These are phyloP conservation scores for Aquilaria yunnanensis DNA, from an alignment of 345 rosid species.

Conservation along the genomic window DNA sequence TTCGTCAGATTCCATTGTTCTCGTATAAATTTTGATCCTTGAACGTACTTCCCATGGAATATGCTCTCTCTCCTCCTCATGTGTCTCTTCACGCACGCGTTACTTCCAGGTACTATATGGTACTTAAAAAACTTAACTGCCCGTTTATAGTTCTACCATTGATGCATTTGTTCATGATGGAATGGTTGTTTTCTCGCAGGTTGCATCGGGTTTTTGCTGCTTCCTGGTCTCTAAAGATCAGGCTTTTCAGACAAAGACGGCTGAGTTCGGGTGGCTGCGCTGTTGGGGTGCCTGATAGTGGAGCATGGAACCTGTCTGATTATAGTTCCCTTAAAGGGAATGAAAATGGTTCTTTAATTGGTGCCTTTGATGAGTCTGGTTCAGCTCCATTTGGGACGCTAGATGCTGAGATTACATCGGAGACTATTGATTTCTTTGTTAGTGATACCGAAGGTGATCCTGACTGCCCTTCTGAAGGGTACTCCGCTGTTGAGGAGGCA, in stretches of 20 bases:
- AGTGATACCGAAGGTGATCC: constrained; percentile 95
- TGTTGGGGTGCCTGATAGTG: constrained; percentile 25
- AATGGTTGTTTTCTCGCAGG: constrained; percentile 24
- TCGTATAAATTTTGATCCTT: not conserved
- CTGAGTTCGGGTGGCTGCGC: constrained; percentile 27
- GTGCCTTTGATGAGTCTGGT: constrained; percentile 28
- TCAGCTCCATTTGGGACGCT: constrained; percentile 39
- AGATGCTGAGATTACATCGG: constrained; percentile 52
- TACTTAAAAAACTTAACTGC: not conserved
- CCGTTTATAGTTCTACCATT: not conserved
- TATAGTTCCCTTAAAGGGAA: constrained; percentile 29
- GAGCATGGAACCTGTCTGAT: constrained; percentile 38
- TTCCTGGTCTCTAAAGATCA: constrained; percentile 16
- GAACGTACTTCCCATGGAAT: constrained; percentile 36
- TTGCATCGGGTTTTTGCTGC: constrained; percentile 22
- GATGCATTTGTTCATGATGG: not conserved
- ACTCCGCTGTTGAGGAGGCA: constrained; percentile 58
- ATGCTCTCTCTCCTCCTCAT: constrained; percentile 21
- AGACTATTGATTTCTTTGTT: constrained; percentile 72
- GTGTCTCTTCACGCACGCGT: constrained; percentile 22
- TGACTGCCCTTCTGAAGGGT: constrained; percentile 75
- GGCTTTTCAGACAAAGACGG: constrained; percentile 27
- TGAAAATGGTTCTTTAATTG: constrained; percentile 36
- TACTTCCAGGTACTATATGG: constrained; percentile 25
- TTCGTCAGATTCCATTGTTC: constrained; percentile 2